phyloP scores from a whole-genome alignment of 345 rosid species.

The Populus simonii region DNA sequence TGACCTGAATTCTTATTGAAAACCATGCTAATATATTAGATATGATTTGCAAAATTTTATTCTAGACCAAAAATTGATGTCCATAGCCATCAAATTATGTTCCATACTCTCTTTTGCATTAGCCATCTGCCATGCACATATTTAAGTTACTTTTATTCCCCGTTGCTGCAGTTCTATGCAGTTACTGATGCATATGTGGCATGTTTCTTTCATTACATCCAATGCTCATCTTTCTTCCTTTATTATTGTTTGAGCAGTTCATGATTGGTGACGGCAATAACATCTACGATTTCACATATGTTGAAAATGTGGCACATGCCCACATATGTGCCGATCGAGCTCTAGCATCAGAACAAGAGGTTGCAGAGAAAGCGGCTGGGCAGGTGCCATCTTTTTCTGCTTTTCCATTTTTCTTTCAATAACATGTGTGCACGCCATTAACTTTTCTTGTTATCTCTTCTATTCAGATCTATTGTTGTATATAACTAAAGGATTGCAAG shows the following conservation, averaged over 20 bases:
- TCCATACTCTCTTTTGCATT: neutral
- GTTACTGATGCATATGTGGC: neutral
- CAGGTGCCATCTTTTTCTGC: slow-evolving; percentile 49
- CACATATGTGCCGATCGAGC: slow-evolving; percentile 94
- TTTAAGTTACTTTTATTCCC: neutral
- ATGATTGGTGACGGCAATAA: slow-evolving; percentile 90
- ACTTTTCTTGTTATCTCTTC: no score
- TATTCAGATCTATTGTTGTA: no score
- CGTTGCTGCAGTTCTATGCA: neutral
- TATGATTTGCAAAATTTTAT: neutral
- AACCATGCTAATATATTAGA: neutral
- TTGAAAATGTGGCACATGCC: slow-evolving; percentile 93
- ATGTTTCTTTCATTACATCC: slow-evolving; percentile 7
- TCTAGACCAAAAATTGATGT: neutral
- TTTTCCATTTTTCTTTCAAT: slow-evolving; percentile 1
- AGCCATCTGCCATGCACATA: neutral
- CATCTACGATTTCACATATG: slow-evolving; percentile 76
- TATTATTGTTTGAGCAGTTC: slow-evolving; percentile 47
- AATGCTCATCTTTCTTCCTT: neutral
- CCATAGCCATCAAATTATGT: neutral
- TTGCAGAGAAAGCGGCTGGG: slow-evolving; percentile 77
- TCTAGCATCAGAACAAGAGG: slow-evolving; percentile 71
- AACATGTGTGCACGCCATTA: no score
- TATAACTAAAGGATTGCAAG: no score
- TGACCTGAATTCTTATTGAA: neutral